Evolutionary conservation across 139 green algal genomes (phyloP).

Genomic region (Yamagishiella unicocca): DNA sequence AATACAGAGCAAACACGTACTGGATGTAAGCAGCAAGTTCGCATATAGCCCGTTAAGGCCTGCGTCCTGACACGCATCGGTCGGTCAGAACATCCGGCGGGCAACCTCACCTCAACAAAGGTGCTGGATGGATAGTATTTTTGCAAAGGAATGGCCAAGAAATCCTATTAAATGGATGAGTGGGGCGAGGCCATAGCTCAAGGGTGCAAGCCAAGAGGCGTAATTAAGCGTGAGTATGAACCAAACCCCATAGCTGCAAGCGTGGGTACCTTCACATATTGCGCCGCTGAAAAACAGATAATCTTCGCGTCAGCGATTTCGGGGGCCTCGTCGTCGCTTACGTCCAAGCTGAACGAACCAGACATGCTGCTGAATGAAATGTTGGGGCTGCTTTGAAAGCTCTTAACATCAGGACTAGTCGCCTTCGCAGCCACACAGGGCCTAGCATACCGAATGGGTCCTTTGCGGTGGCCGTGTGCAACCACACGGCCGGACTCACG

Average conservation of each 20-base stretch:
- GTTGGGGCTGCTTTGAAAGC: too few relatives aligned
- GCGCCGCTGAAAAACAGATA: conserved; percentile 13
- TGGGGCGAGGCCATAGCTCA: neutral
- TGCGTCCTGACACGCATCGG: too few relatives aligned
- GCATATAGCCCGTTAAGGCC: too few relatives aligned
- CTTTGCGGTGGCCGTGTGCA: too few relatives aligned
- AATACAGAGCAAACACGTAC: too few relatives aligned
- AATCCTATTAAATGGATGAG: conserved; percentile 26
- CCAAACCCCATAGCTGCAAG: too few relatives aligned
- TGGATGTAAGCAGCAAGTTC: too few relatives aligned
- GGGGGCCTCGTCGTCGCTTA: neutral
- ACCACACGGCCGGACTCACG: too few relatives aligned
- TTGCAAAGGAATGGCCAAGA: conserved; percentile 17
- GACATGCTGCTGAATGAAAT: neutral
- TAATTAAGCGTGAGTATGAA: too few relatives aligned
- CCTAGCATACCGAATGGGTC: too few relatives aligned
- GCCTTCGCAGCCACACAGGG: too few relatives aligned
- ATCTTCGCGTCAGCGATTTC: neutral
- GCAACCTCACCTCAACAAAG: conserved; percentile 57
- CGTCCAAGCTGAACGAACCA: neutral
- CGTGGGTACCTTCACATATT: conserved; percentile 58
- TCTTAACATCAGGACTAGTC: too few relatives aligned
- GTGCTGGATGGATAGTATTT: conserved; percentile 37
- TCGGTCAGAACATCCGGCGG: neutral
- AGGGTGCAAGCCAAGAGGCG: neutral